These are phyloP conservation scores for Rhinocladiella similis DNA, from an alignment of 2,329 filamentous ascomycete genomes.

Conservation along the genomic window DNA sequence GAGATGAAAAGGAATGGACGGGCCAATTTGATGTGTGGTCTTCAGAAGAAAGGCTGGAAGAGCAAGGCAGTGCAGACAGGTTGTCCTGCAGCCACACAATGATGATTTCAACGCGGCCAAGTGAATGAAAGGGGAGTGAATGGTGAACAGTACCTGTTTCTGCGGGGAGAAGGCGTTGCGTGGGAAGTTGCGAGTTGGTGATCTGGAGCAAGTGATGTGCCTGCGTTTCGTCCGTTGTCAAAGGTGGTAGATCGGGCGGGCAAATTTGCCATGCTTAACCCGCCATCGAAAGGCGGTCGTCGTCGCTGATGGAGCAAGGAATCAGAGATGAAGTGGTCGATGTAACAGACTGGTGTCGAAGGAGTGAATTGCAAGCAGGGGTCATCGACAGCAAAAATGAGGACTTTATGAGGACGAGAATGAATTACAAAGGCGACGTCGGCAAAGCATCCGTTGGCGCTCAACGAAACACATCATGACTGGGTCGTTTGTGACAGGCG, in stretches of 20 bases:
- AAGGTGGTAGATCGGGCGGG: conserved; percentile 27
- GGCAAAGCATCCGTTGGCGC: not conserved
- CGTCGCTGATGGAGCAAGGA: conserved; percentile 2
- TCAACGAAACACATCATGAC: not conserved
- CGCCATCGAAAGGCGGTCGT: conserved; percentile 27
- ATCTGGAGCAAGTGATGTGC: conserved; percentile 28
- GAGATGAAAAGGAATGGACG: conserved; percentile 8
- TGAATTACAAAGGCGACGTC: conserved; percentile 1
- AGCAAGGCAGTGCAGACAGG: conserved; percentile 9
- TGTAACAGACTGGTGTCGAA: not conserved
- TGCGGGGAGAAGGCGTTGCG: conserved; percentile 24
- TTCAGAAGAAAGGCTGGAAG: not conserved
- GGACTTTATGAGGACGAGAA: not conserved
- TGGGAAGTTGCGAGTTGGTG: conserved; percentile 32
- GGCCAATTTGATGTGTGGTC: not conserved
- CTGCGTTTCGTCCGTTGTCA: conserved; percentile 31
- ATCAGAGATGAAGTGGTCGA: conserved; percentile 1
- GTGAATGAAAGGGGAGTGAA: conserved; percentile 16
- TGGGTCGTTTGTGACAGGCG: not conserved
- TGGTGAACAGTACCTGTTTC: conserved; percentile 17
- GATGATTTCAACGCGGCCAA: conserved; percentile 1
- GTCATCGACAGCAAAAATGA: not conserved
- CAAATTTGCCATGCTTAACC: conserved; percentile 30
- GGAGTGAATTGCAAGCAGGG: not conserved
- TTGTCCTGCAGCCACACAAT: conserved; percentile 12